These are phyloP conservation scores for Pseudopyrenochaeta lycopersici DNA, from an alignment of 2,329 filamentous ascomycete species.

Conservation along the genomic window DNA sequence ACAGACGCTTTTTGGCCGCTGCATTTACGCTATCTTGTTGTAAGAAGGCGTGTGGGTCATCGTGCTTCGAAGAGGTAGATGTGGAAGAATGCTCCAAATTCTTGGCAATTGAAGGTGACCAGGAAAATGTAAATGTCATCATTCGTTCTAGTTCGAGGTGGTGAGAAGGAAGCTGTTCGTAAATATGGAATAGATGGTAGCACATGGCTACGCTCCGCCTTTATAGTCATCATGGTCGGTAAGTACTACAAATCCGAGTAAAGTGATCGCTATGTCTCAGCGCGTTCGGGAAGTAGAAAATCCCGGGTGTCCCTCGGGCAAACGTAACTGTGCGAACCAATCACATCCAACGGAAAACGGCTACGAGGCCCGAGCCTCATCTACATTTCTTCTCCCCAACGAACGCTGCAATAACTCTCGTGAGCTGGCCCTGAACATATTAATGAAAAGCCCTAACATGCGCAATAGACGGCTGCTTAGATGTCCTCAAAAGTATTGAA, in stretches of 20 bases:
- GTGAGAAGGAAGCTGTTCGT: background rate
- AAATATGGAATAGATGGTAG: background rate
- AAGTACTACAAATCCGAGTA: background rate
- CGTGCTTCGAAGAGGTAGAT: background rate
- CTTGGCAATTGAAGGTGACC: background rate
- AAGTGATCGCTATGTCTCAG: background rate
- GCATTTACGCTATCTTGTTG: background rate
- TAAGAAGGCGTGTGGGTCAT: background rate
- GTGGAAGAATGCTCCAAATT: background rate
- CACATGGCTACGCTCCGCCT: background rate
- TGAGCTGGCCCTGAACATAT: no score
- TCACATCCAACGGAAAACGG: no score
- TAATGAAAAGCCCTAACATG: no score
- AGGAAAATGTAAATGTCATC: background rate
- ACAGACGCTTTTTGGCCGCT: background rate
- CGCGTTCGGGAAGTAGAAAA: background rate
- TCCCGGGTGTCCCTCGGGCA: constrained; percentile 2
- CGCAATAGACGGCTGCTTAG: no score
- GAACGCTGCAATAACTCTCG: no score
- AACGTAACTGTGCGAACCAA: constrained; percentile 8
- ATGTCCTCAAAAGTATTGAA: no score
- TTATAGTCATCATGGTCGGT: background rate
- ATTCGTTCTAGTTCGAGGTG: background rate
- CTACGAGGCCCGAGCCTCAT: no score
- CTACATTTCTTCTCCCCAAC: no score